Conservation (phyloP, 148 eudicot genomes). For the Beta vulgaris region DNA sequence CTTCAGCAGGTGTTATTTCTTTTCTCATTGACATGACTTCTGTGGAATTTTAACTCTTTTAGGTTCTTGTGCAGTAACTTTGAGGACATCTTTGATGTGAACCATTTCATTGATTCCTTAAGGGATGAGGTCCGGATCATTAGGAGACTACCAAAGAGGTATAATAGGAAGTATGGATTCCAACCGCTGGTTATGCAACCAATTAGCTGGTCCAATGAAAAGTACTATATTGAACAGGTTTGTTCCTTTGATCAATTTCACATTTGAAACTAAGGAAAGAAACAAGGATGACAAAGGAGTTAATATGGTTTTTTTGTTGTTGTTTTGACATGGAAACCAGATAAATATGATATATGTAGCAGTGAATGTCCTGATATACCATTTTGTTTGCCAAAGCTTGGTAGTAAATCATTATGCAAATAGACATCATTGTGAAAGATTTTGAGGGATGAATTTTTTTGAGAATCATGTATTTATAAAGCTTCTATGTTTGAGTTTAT, state of each 20-base stretch:
- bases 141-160: constrained; percentile 75
- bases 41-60: background rate
- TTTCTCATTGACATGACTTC: background rate
- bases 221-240: constrained; percentile 88
- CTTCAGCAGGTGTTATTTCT: background rate
- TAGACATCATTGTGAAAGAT: too few species aligned
- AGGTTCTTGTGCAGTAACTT: constrained; percentile 60
- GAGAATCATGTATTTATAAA: too few species aligned
- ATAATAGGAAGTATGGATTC: constrained; percentile 51
- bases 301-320: background rate
- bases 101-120: constrained; percentile 81
- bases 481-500: too few species aligned
- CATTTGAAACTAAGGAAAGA: background rate
- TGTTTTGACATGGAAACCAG: background rate
- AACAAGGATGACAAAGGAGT: background rate
- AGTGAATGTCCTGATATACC: background rate
- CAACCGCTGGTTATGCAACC: constrained; percentile 78
- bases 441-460: too few species aligned
- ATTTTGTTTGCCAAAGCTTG: background rate
- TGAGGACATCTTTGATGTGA: constrained; percentile 86
- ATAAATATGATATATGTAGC: background rate
- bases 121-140: constrained; percentile 82
- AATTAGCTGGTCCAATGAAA: constrained; percentile 92
- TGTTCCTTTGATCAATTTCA: constrained; percentile 8
- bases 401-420: background rate